Evolutionary conservation across 805 yeast species (phyloP).

Genomic region (Lipomyces sp.): DNA sequence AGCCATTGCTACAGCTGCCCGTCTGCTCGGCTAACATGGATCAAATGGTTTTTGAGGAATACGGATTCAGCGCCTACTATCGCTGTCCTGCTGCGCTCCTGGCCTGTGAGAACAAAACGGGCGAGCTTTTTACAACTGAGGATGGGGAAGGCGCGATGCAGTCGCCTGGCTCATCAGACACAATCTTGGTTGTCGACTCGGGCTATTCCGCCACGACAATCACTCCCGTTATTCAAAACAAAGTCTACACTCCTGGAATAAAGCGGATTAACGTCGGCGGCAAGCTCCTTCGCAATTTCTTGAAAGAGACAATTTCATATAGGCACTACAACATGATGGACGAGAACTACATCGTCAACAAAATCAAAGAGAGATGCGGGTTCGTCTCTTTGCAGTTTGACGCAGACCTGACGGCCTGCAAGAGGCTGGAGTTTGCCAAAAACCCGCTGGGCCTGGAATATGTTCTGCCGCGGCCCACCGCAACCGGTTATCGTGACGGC

Average conservation of each 20-base stretch:
- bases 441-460: conserved; percentile 35
- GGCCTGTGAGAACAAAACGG: conserved; percentile 18
- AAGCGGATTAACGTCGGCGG: conserved; percentile 85
- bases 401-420: conserved; percentile 42
- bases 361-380: conserved; percentile 76
- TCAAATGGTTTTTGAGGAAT: conserved; percentile 91
- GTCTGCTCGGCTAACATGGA: conserved; percentile 79
- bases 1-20: conserved; percentile 78
- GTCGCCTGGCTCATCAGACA: conserved; percentile 44
- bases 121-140: neutral
- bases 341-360: conserved; percentile 78
- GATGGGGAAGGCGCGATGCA: neutral
- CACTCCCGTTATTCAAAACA: conserved; percentile 76
- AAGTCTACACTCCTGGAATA: conserved; percentile 62
- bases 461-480: conserved; percentile 62
- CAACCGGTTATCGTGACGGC: conserved; percentile 55
- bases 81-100: conserved; percentile 50
- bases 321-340: conserved; percentile 91
- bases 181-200: conserved; percentile 76
- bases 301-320: conserved; percentile 81
- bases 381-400: conserved; percentile 63
- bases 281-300: conserved; percentile 70
- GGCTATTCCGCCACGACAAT: conserved; percentile 88
- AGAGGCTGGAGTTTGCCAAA: conserved; percentile 6
- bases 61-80: conserved; percentile 68